These are phyloP conservation scores for Aureobasidium sp. DNA, from an alignment of 2,329 filamentous ascomycete species.

Conservation along the genomic window DNA sequence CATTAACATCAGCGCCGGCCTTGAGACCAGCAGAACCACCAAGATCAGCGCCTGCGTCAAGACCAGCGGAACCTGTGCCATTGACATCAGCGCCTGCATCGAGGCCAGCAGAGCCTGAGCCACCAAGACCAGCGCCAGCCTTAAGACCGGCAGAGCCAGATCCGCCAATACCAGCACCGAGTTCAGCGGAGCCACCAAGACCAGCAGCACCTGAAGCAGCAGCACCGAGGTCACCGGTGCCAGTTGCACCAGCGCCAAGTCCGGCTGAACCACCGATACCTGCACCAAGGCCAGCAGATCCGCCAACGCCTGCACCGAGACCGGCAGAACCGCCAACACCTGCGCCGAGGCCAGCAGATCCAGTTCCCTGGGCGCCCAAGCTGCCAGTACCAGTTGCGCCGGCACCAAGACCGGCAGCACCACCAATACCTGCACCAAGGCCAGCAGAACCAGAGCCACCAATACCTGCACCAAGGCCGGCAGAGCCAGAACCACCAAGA, in stretches of 20 bases:
- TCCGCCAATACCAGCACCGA: conserved; percentile 27
- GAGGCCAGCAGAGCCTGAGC: conserved; percentile 17
- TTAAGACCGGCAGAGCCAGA: conserved; percentile 14
- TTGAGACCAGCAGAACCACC: conserved; percentile 21
- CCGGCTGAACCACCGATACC: conserved; percentile 25
- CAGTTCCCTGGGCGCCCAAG: neutral
- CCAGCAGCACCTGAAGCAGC: conserved; percentile 22
- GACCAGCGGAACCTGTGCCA: neutral
- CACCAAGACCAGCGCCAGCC: conserved; percentile 33
- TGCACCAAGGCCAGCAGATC: conserved; percentile 17
- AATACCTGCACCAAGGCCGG: neutral
- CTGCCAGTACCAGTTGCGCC: conserved; percentile 23
- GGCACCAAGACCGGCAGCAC: neutral
- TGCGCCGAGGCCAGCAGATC: conserved; percentile 24
- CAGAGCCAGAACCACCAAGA: neutral
- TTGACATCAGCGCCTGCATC: conserved; percentile 17
- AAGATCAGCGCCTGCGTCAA: conserved; percentile 21
- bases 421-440: neutral
- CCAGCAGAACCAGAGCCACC: neutral
- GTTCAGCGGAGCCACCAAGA: conserved; percentile 13
- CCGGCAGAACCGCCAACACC: conserved; percentile 31
- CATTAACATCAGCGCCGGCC: conserved; percentile 21
- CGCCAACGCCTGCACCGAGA: conserved; percentile 20
- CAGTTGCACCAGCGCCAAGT: conserved; percentile 21
- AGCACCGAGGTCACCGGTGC: conserved; percentile 28